Conservation (phyloP, 148 eudicot species). For the Chenopodium formosanum region DNA sequence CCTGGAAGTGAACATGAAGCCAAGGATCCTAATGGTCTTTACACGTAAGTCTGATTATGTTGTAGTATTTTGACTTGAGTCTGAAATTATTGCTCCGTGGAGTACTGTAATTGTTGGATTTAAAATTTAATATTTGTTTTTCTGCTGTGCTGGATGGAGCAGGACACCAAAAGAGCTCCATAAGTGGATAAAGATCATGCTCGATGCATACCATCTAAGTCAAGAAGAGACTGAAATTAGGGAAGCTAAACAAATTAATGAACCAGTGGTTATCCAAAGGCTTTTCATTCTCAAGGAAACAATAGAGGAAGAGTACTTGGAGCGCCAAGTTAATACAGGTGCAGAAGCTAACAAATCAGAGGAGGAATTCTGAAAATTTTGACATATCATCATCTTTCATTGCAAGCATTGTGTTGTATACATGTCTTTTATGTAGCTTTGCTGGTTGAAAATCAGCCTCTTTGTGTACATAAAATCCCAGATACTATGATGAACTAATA, state of each 20-base stretch:
- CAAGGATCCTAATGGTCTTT: slow-evolving; percentile 63
- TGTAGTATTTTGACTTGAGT: background rate
- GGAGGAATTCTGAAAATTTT: slow-evolving; percentile 13
- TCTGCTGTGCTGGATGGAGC: slow-evolving; percentile 24
- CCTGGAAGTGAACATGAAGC: slow-evolving; percentile 72
- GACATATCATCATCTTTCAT: background rate
- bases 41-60: slow-evolving; percentile 56
- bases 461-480: slow-evolving; percentile 1
- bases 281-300: slow-evolving; percentile 89
- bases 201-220: slow-evolving; percentile 74
- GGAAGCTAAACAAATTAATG: slow-evolving; percentile 77
- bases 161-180: slow-evolving; percentile 95
- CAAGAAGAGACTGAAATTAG: slow-evolving; percentile 85
- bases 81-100: background rate
- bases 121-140: background rate
- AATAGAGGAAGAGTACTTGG: slow-evolving; percentile 84
- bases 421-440: background rate
- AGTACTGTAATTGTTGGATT: background rate
- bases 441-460: background rate
- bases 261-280: slow-evolving; percentile 84
- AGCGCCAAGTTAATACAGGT: slow-evolving; percentile 38
- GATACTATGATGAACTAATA: background rate
- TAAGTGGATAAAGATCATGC: slow-evolving; percentile 92
- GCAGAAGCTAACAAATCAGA: slow-evolving; percentile 30
- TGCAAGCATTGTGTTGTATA: slow-evolving; percentile 1